phyloP scores from a whole-genome alignment of 768 basidiomycete genomes.

The Boletus reticuloceps region DNA sequence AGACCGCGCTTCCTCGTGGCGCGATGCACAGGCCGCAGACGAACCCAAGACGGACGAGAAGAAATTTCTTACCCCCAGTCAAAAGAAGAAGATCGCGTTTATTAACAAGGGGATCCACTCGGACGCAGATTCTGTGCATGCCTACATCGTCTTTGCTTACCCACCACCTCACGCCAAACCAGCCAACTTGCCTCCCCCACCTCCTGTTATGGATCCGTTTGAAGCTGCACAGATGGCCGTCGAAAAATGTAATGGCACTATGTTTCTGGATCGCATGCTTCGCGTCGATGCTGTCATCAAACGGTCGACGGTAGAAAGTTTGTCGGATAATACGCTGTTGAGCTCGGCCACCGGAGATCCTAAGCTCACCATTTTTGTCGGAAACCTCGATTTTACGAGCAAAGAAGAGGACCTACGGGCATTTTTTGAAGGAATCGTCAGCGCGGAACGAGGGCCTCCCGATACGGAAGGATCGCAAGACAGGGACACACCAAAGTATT shows the following conservation, averaged over 20 bases:
- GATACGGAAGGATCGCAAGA: conserved; percentile 27
- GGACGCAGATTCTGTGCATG: conserved; percentile 71
- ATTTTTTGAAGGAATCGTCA: conserved; percentile 81
- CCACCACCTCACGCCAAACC: conserved; percentile 43
- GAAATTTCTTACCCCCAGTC: conserved; percentile 69
- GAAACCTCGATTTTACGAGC: conserved; percentile 88
- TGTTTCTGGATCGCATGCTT: conserved; percentile 75
- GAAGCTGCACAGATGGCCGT: conserved; percentile 64
- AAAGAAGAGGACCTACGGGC: conserved; percentile 86
- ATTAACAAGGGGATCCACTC: conserved; percentile 91
- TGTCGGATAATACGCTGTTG: conserved; percentile 17
- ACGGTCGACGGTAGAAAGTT: conserved; percentile 19
- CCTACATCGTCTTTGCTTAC: conserved; percentile 90
- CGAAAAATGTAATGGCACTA: conserved; percentile 59
- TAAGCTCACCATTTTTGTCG: conserved; percentile 84
- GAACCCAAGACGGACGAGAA: conserved; percentile 51
- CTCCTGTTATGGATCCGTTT: conserved; percentile 59
- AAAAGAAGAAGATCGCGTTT: conserved; percentile 93
- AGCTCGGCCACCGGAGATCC: conserved; percentile 53
- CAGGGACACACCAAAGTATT: conserved; percentile 42
- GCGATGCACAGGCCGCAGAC: conserved; percentile 42
- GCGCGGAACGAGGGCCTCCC: conserved; percentile 65
- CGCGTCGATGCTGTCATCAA: conserved; percentile 70
- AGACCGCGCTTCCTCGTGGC: conserved; percentile 62
- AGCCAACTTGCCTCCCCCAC: conserved; percentile 49